These are phyloP conservation scores for Scutellaria barbata DNA, from an alignment of 257 asterid species.

Conservation along the genomic window DNA sequence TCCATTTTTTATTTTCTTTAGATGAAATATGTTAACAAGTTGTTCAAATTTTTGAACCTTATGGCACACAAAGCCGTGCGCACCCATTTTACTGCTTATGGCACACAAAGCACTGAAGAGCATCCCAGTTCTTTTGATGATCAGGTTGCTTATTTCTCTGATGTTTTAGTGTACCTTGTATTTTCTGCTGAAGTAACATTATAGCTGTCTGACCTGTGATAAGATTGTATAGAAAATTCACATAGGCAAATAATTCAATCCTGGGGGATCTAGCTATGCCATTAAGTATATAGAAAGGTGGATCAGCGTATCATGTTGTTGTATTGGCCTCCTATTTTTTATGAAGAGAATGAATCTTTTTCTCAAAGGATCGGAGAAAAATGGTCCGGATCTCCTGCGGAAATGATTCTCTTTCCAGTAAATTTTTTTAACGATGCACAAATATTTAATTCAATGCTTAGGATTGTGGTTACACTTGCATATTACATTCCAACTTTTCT, in stretches of 20 bases:
- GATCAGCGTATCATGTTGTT: background rate
- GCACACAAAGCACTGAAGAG: no score
- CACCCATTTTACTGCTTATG: no score
- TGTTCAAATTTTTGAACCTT: no score
- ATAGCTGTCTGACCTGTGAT: background rate
- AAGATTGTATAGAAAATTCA: background rate
- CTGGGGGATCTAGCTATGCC: background rate
- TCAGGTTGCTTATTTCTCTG: no score
- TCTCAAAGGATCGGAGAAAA: no score
- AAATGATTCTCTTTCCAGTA: slow-evolving; percentile 11
- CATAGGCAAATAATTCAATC: background rate
- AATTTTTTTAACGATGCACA: background rate
- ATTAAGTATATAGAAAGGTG: background rate
- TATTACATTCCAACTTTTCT: background rate
- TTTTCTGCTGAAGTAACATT: background rate
- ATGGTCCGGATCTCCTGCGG: no score
- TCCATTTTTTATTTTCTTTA: no score
- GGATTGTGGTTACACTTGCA: slow-evolving; percentile 17
- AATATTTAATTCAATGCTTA: background rate
- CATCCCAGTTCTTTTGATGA: no score
- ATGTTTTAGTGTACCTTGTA: no score
- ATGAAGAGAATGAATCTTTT: no score
- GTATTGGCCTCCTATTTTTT: no score
- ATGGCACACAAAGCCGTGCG: no score
- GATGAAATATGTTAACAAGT: background rate